These are phyloP conservation scores for Cytospora mali DNA, from an alignment of 2,329 filamentous ascomycete genomes.

Conservation along the genomic window DNA sequence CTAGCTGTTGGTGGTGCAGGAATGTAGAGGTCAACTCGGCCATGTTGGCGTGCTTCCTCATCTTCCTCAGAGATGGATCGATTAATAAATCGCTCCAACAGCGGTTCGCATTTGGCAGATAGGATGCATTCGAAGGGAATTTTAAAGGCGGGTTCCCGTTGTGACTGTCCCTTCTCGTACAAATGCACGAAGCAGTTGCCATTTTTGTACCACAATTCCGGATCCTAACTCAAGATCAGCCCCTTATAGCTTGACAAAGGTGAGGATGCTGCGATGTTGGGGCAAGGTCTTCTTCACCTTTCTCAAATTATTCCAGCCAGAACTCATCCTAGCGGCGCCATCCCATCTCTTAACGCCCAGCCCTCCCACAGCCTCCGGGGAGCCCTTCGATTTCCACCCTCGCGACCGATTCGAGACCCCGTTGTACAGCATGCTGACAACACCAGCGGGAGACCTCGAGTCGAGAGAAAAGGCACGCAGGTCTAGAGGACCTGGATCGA, in stretches of 20 bases:
- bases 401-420: conserved; percentile 39
- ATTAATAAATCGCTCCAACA: conserved; percentile 58
- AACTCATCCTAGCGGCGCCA: conserved; percentile 47
- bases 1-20: conserved; percentile 60
- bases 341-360: conserved; percentile 53
- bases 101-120: conserved; percentile 58
- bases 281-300: conserved; percentile 47
- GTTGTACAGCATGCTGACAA: conserved; percentile 35
- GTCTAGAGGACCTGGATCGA: conserved; percentile 15
- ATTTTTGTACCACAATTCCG: conserved; percentile 68
- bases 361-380: conserved; percentile 38
- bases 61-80: conserved; percentile 35
- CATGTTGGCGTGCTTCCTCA: conserved; percentile 28
- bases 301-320: conserved; percentile 51
- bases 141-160: conserved; percentile 67
- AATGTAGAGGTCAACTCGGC: conserved; percentile 66
- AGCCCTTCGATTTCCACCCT: conserved; percentile 41
- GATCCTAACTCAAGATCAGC: conserved; percentile 54
- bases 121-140: conserved; percentile 63
- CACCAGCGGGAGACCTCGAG: conserved; percentile 23
- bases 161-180: conserved; percentile 66
- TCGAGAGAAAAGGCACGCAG: conserved; percentile 9
- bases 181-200: conserved; percentile 73
- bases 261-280: neutral
- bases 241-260: neutral